Evolutionary conservation across 208 protist genomes (phyloP), one percentile per base, ranked within the genome.

Genomic region (Naegleria lovaniensis): DNA sequence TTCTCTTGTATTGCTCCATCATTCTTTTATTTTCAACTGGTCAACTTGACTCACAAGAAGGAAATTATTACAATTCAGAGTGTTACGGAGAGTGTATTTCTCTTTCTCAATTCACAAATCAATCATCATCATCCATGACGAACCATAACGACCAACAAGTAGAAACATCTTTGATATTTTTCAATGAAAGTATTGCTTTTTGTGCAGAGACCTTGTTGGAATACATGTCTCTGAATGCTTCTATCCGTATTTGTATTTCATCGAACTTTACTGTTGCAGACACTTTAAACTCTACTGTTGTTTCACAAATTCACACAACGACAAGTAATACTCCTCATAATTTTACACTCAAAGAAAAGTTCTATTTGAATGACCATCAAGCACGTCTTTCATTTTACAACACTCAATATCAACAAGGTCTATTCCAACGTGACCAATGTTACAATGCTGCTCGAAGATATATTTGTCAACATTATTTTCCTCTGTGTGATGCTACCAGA

Each of bases 391-490:
- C 67, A 79, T 79, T 79, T 33, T 36, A 79, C 67, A 13, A 25
- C 6, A 33, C 13, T 36, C 6, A 36, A 25, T 79, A 79, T 79
- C 29, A 79, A 11, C 7, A 29, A 33, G 67, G 67, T 36, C 36
- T 79, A 79, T 29, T 36, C 36, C 67, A 79, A 79, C 19, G 6
- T 15, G n/a, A 33, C n/a, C 29, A 79, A 33, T 79, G 67, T 33
- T 79, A 79, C 29, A 79, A 79, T 79, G 29, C 67, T 36, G 67
- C 67, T 36, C 19, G 29, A 79, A 25, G 67, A 36, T 79, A 36
- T 33, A 79, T 79, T 79, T 79, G 67, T 79, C 67, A 79, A 79
- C 67, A 79, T 33, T 79, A 36, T n/a, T 79, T 79, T 79, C 67
- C 67, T 36, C 29, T 79, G 6, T 79, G 67, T 79, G 55, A 67